Conservation (phyloP, 495 filamentous ascomycete species). For the Xylaria castorea region DNA sequence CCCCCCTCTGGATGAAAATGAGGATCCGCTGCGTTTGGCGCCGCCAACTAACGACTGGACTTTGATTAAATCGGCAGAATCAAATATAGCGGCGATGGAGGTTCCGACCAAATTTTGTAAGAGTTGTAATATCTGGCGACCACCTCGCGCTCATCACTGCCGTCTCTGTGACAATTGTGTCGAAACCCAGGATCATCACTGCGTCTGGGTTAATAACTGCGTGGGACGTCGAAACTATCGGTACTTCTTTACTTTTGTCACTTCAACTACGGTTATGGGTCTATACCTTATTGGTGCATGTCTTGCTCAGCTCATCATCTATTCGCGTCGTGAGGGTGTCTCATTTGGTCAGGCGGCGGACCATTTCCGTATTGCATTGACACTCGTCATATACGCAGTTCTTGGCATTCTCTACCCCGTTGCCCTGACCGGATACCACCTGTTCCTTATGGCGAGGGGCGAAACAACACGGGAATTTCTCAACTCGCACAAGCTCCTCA, state of each 20-base stretch:
- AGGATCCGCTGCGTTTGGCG: slow-evolving; percentile 79
- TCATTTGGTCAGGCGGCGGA: slow-evolving; percentile 71
- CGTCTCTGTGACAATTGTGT: slow-evolving; percentile 96
- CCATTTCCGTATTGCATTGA: slow-evolving; percentile 79
- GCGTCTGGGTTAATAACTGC: slow-evolving; percentile 99
- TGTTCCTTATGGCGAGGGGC: slow-evolving; percentile 86
- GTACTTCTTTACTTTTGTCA: slow-evolving; percentile 93
- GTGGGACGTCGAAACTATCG: slow-evolving; percentile 97
- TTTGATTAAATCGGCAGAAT: slow-evolving; percentile 78
- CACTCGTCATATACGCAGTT: slow-evolving; percentile 84
- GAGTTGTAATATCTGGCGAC: slow-evolving; percentile 95
- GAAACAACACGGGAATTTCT: slow-evolving; percentile 97
- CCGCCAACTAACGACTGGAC: slow-evolving; percentile 92
- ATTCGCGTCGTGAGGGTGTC: slow-evolving; percentile 62
- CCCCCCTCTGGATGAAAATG: slow-evolving; percentile 62
- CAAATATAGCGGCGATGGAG: slow-evolving; percentile 83
- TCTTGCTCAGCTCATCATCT: slow-evolving; percentile 79
- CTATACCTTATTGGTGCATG: slow-evolving; percentile 77
- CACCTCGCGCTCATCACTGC: slow-evolving; percentile 93
- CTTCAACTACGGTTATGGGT: slow-evolving; percentile 73
- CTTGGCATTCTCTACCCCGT: slow-evolving; percentile 80
- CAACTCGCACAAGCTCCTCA: slow-evolving; percentile 91
- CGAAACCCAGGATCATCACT: slow-evolving; percentile 98
- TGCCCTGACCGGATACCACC: slow-evolving; percentile 83
- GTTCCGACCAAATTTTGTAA: slow-evolving; percentile 98